Evolutionary conservation across 192 early-diverging fungal genomes (phyloP).

Genomic region (Coemansia erecta): DNA sequence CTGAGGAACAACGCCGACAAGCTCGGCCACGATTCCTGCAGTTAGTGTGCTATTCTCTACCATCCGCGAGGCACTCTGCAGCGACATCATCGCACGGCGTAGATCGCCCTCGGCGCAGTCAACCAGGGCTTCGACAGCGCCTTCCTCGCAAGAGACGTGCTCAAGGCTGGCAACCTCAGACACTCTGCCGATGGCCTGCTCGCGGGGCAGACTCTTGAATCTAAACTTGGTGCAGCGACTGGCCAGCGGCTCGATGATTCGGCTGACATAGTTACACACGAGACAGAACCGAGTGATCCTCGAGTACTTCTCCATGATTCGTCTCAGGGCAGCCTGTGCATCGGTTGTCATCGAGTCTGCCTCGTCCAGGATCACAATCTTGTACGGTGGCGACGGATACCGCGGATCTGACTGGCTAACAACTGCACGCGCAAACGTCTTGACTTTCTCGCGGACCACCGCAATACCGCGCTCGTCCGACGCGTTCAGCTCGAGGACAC

Average conservation of each 20-base stretch:
- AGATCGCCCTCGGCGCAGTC: slow-evolving; percentile 84
- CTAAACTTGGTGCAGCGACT: slow-evolving; percentile 95
- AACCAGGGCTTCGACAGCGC: slow-evolving; percentile 64
- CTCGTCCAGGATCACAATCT: slow-evolving; percentile 95
- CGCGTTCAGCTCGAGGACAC: slow-evolving; percentile 93
- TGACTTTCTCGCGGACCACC: slow-evolving; percentile 88
- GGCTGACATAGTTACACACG: slow-evolving; percentile 59
- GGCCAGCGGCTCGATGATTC: slow-evolving; percentile 91
- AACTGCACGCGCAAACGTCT: slow-evolving; percentile 82
- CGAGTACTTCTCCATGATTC: slow-evolving; percentile 95
- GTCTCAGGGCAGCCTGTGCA: slow-evolving; percentile 87
- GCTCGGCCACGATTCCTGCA: slow-evolving; percentile 62
- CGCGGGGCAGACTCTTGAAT: slow-evolving; percentile 76
- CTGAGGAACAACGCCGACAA: slow-evolving; percentile 73
- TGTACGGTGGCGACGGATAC: slow-evolving; percentile 80
- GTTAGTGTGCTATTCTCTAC: slow-evolving; percentile 49
- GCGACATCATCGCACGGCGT: slow-evolving; percentile 85
- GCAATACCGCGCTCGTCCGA: slow-evolving; percentile 97
- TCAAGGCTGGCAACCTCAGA: slow-evolving; percentile 67
- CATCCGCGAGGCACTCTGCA: slow-evolving; percentile 80
- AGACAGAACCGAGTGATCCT: slow-evolving; percentile 91
- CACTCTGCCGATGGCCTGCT: slow-evolving; percentile 62
- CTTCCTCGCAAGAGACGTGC: slow-evolving; percentile 46
- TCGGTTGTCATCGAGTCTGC: slow-evolving; percentile 96
- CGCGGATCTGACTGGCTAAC: slow-evolving; percentile 49